Evolutionary conservation across 768 basidiomycete genomes (phyloP).

Genomic region (Cantharellus cinnabarinus): DNA sequence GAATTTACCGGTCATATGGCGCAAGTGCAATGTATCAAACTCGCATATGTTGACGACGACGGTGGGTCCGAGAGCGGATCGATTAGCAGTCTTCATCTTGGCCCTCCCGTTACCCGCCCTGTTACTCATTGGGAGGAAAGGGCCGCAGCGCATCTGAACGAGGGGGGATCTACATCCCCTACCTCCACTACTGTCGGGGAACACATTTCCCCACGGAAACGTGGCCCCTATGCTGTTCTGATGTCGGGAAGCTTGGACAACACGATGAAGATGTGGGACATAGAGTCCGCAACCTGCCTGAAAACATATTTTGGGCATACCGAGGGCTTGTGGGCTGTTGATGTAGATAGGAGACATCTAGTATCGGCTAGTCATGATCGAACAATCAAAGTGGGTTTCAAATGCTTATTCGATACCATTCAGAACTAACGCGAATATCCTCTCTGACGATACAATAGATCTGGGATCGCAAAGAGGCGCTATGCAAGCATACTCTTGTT

Average conservation of each 20-base stretch:
- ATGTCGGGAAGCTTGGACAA: slow-evolving; percentile 87
- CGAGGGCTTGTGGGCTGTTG: slow-evolving; percentile 95
- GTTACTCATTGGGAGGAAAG: too few species aligned
- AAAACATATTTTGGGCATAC: slow-evolving; percentile 91
- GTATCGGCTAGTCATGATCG: slow-evolving; percentile 84
- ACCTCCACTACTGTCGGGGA: too few species aligned
- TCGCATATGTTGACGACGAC: slow-evolving; percentile 28
- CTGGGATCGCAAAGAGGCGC: slow-evolving; percentile 81
- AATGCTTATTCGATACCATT: too few species aligned
- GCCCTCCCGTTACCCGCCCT: too few species aligned
- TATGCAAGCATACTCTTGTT: slow-evolving; percentile 72
- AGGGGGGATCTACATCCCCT: too few species aligned
- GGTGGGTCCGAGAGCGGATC: not conserved
- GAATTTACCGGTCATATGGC: slow-evolving; percentile 80
- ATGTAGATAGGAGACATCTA: slow-evolving; percentile 74
- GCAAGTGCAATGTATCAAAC: slow-evolving; percentile 79
- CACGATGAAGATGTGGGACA: slow-evolving; percentile 90
- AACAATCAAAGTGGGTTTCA: slow-evolving; percentile 60
- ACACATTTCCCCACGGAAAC: not conserved
- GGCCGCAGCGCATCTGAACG: too few species aligned
- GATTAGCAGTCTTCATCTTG: too few species aligned
- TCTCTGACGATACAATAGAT: slow-evolving; percentile 29
- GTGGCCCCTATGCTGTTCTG: slow-evolving; percentile 39
- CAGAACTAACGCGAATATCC: too few species aligned
- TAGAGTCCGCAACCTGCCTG: slow-evolving; percentile 57